A percentile compares a stretch with the other conserved stretches of the same genome.
These are phyloP conservation scores for Geotrichum cucujoidarum DNA, from an alignment of 1,139 yeast genomes.

Conservation along the genomic window DNA sequence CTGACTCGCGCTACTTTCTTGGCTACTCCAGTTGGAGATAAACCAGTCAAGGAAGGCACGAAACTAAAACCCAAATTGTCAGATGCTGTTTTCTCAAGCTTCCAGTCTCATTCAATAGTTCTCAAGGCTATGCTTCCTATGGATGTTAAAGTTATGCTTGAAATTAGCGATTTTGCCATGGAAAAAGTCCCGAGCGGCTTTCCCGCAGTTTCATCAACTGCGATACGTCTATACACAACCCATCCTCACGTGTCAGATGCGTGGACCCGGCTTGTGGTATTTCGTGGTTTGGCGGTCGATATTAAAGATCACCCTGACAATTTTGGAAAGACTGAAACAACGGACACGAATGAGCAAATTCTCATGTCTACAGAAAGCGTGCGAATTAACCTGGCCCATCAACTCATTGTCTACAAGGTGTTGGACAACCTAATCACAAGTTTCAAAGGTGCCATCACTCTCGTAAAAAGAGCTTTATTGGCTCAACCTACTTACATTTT, in stretches of 20 bases:
- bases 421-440: conserved; percentile 61
- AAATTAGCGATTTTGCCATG: conserved; percentile 42
- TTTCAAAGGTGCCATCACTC: conserved; percentile 55
- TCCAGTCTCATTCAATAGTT: conserved; percentile 42
- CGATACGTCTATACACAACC: conserved; percentile 48
- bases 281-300: conserved; percentile 30
- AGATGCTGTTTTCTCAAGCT: conserved; percentile 37
- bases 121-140: conserved; percentile 48
- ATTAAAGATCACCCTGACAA: conserved; percentile 19
- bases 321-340: conserved; percentile 8
- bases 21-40: neutral
- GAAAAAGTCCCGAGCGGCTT: conserved; percentile 34
- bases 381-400: conserved; percentile 50
- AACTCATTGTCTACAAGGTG: conserved; percentile 59
- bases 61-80: neutral
- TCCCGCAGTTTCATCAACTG: conserved; percentile 37
- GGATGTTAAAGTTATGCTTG: conserved; percentile 49
- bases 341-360: conserved; percentile 22
- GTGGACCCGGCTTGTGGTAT: conserved; percentile 40
- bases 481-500: conserved; percentile 40
- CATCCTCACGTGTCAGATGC: conserved; percentile 50
- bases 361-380: conserved; percentile 33
- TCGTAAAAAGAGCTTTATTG: conserved; percentile 47
- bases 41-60: neutral
- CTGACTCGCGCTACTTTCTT: conserved; percentile 22